Evolutionary conservation across 2,329 filamentous ascomycete species (phyloP), one percentile per base, ranked within the genome.

Genomic region (Penicillium sp.): DNA sequence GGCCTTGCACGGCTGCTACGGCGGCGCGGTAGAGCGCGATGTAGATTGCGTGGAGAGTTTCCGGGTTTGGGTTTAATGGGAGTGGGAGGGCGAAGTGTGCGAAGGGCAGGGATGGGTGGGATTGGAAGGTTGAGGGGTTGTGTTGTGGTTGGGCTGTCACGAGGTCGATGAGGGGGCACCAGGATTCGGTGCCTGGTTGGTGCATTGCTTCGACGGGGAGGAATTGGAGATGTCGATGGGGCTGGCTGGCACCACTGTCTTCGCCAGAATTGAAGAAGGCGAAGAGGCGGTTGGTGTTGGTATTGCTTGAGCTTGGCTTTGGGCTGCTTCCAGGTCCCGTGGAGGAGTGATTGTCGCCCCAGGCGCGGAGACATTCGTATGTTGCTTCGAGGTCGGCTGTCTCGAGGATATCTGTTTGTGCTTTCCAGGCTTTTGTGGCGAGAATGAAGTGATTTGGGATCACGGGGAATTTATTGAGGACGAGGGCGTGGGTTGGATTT

Each of bases 191-290:
- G 5, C 72, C 70, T 15, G 76, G 73, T 33, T 75, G 66, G 10
- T 68, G 63, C 79, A 83, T 83, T 37, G 75, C 74, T 63, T 82
- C 80, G 2, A 83, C 71, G 0, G 81, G 81, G 8, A 83, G 67
- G 53, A 83, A 83, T 58, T 83, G 81, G 35, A 83, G 53, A 65
- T 83, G 81, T 15, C 81, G 71, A 70, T 83, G 81, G 0, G 78
- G 76, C 65, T 83, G 81, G 53, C 81, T 83, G 12, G 81, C 81
- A 15, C 81, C 81, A 56, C 80, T 82, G 33, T 82, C 75, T 35
- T 79, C 72, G 4, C 81, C 81, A 17, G 81, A 83, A 61, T 83
- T 83, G 69, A 82, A 83, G 67, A 83, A 83, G 7, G 80, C 80
- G 66, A 82, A 82, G 4, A 83, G 71, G 17, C 76, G 69, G 40